A percentile compares a stretch with the other conserved stretches of the same genome.
Conservation (phyloP, 73 alveolate species). For the Breviolum minutum region DNA sequence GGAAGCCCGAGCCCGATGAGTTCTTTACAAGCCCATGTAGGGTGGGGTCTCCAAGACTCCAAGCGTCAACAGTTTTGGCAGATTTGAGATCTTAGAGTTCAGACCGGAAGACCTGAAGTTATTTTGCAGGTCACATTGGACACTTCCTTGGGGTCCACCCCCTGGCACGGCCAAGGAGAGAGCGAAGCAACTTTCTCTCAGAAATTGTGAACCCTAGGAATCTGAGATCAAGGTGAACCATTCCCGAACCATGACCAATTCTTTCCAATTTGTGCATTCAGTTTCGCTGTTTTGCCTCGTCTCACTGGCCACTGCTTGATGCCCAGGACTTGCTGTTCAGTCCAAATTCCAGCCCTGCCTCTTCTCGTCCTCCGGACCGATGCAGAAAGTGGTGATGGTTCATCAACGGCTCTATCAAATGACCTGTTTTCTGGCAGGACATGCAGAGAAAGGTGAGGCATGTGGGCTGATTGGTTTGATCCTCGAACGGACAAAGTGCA, state of each 20-base stretch:
- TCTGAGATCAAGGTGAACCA: no score
- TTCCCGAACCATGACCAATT: background rate
- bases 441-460: background rate
- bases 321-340: conserved; percentile 33
- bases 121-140: conserved; percentile 6
- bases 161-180: conserved; percentile 6
- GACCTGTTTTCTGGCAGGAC: background rate
- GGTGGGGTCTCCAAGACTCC: background rate
- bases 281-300: no score
- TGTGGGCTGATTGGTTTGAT: background rate
- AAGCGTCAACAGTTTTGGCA: background rate
- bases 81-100: no score
- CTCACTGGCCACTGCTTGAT: no score
- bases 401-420: background rate
- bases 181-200: background rate
- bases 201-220: no score
- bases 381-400: background rate
- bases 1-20: conserved; percentile 45
- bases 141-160: conserved; percentile 71
- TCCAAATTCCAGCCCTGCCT: conserved; percentile 26
- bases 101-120: background rate
- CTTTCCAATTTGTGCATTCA: no score
- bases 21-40: conserved; percentile 32
- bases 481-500: background rate
- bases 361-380: conserved; percentile 43